Evolutionary conservation across 352 stramenopile species (phyloP), one percentile per base, ranked within the genome.

Genomic region (Globisporangium barbulae): DNA sequence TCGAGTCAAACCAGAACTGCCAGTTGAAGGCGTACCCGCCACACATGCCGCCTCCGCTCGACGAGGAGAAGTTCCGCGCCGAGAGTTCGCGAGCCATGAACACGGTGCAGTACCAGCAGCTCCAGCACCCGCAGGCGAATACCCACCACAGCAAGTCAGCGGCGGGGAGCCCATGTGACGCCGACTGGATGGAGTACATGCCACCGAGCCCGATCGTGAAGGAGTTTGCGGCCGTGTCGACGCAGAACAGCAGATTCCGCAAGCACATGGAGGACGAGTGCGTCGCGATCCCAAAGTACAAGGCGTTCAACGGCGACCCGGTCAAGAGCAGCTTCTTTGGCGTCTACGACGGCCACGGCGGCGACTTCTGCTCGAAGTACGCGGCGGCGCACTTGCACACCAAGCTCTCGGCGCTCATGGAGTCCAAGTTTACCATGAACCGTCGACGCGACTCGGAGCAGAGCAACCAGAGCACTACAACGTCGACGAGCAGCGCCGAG

Each of bases 191-290:
- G 42, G 61, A 61, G 52, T 66, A 54, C 30, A 68, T 68, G 54
- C 62, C 62, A 21, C 63, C 77, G 3, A 85, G 75, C 44, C 70
- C 76, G 13, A 69, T 88, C 1, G 76, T 90, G 59, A 68, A 75
- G 30, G 83, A 92, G 61, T 92, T 86, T 68, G 83, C 77, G 9
- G 85, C 83, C 25, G 76, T 91, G 52, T 88, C 81, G 33, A 89
- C 84, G 17, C 85, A 94, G 67, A 94, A 94, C 73, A 88, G 79
- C 64, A 79, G 81, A 62, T 90, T 89, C 61, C 74, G 84, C 28
- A 83, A 87, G 57, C 53, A 89, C 70, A 95, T 95, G 86, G 86
- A 95, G 62, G 86, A 95, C 70, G 83, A 89, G 59, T 91, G 82
- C 69, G 82, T 93, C 12, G 81, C 81, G 30, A 88, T 91, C 62